phyloP scores from a whole-genome alignment of 768 basidiomycete species.

The Hericium alpestre region DNA sequence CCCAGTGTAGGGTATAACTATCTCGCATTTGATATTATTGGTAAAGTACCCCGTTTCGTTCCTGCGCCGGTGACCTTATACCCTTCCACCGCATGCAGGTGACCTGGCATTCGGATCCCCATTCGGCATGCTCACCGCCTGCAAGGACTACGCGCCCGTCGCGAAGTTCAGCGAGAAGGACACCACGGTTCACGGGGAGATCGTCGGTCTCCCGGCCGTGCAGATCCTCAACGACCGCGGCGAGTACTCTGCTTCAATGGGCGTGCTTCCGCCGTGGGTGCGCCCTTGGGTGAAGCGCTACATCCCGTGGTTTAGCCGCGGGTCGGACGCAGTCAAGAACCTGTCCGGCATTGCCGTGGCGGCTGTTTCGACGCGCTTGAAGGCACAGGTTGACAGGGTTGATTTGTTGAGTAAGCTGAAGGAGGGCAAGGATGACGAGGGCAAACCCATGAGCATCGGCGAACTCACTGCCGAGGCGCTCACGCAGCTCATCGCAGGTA shows the following conservation, averaged over 20 bases:
- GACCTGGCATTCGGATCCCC: slow-evolving; percentile 78
- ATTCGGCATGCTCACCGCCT: slow-evolving; percentile 74
- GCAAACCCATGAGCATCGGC: slow-evolving; percentile 67
- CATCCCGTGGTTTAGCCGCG: slow-evolving; percentile 27
- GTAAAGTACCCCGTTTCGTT: slow-evolving; percentile 18
- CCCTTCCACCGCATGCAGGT: slow-evolving; percentile 11
- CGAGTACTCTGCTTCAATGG: slow-evolving; percentile 30
- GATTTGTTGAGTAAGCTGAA: slow-evolving; percentile 80
- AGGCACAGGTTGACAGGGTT: slow-evolving; percentile 56
- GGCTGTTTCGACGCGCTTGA: slow-evolving; percentile 60
- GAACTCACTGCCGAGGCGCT: slow-evolving; percentile 86
- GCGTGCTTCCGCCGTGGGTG: slow-evolving; percentile 28
- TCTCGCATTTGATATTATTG: slow-evolving; percentile 70
- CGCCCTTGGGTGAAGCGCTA: slow-evolving; percentile 21
- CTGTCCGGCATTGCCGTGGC: slow-evolving; percentile 24
- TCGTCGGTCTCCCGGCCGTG: slow-evolving; percentile 64
- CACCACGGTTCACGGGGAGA: slow-evolving; percentile 26
- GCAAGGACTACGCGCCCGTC: slow-evolving; percentile 62
- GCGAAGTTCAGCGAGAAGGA: slow-evolving; percentile 46
- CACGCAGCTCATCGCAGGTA: slow-evolving; percentile 80
- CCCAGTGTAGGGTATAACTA: slow-evolving; percentile 39
- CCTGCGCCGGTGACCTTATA: background rate
- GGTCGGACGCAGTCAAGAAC: slow-evolving; percentile 21
- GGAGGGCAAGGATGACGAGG: slow-evolving; percentile 65
- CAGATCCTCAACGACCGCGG: slow-evolving; percentile 47